A percentile compares a stretch with the other conserved stretches of the same genome.
Evolutionary conservation across 805 yeast species (phyloP).

Genomic region (Wickerhamiella shivajii): DNA sequence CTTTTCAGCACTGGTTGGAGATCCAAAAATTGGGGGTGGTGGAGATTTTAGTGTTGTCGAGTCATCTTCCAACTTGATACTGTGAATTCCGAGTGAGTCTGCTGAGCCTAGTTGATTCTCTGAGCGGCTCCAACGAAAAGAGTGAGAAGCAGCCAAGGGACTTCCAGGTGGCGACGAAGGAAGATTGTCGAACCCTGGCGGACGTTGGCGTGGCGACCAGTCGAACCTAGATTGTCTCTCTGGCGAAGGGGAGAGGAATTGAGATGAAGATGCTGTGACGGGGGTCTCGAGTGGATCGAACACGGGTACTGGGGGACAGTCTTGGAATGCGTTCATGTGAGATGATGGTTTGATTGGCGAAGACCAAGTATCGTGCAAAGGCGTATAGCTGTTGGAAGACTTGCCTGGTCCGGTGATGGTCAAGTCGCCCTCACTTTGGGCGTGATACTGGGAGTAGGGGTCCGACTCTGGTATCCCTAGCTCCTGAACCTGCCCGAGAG

Average conservation of each 20-base stretch:
- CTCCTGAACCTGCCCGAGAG: conserved; percentile 42
- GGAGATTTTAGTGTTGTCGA: background rate
- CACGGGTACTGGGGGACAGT: too few species aligned
- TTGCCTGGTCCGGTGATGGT: conserved; percentile 3
- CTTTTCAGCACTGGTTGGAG: conserved; percentile 22
- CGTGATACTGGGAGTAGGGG: background rate
- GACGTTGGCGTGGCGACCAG: conserved; percentile 1
- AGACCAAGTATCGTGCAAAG: conserved; percentile 5
- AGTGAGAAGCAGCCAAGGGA: conserved; percentile 10
- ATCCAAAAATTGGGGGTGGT: background rate
- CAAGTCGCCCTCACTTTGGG: conserved; percentile 1
- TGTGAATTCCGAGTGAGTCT: conserved; percentile 1
- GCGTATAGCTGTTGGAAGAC: background rate
- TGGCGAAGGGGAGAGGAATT: too few species aligned
- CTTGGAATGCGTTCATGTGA: too few species aligned
- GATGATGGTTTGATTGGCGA: conserved; percentile 4
- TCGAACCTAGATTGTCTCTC: too few species aligned
- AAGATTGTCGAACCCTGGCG: conserved; percentile 6
- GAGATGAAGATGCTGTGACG: too few species aligned
- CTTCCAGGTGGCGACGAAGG: conserved; percentile 17
- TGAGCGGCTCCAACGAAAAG: background rate
- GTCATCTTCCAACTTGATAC: background rate
- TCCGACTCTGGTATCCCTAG: conserved; percentile 40
- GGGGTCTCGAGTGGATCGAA: too few species aligned
- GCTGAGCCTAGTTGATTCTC: background rate